These are phyloP conservation scores for Epichloe festucae DNA, from an alignment of 2,329 filamentous ascomycete species.

Conservation along the genomic window DNA sequence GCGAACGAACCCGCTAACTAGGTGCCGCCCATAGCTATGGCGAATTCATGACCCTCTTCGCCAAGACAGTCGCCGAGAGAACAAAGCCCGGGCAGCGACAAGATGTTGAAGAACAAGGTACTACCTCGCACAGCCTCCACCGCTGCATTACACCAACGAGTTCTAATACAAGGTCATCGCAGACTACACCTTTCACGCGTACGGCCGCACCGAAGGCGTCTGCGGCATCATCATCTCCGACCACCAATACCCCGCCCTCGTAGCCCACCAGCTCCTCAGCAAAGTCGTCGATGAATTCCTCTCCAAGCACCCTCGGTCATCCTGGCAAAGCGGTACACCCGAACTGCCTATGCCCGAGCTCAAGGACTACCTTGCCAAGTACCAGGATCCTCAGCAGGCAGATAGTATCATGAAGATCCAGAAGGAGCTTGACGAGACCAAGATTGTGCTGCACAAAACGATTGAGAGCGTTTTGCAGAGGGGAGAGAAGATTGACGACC, in stretches of 20 bases:
- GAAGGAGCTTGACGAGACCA: slow-evolving; percentile 92
- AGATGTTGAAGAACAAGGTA: slow-evolving; percentile 72
- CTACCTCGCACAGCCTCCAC: slow-evolving; percentile 6
- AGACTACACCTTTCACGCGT: slow-evolving; percentile 67
- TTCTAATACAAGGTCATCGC: neutral
- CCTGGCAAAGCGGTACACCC: slow-evolving; percentile 45
- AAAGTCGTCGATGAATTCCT: slow-evolving; percentile 85
- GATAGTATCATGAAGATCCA: slow-evolving; percentile 94
- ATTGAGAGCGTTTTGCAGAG: slow-evolving; percentile 79
- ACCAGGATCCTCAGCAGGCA: slow-evolving; percentile 78
- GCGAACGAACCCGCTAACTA: slow-evolving; percentile 5
- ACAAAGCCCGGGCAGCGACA: slow-evolving; percentile 71
- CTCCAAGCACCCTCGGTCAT: slow-evolving; percentile 55
- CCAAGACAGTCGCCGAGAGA: slow-evolving; percentile 76
- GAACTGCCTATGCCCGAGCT: slow-evolving; percentile 57
- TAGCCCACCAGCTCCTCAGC: slow-evolving; percentile 75
- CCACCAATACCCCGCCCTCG: slow-evolving; percentile 60
- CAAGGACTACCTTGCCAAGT: slow-evolving; percentile 59
- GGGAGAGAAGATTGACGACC: slow-evolving; percentile 89
- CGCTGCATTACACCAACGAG: neutral
- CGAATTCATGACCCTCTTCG: slow-evolving; percentile 71
- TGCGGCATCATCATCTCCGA: slow-evolving; percentile 68
- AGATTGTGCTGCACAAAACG: slow-evolving; percentile 93
- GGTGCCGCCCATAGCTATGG: slow-evolving; percentile 26
- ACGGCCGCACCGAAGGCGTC: slow-evolving; percentile 61